A percentile compares a stretch with the other conserved stretches of the same genome.
Evolutionary conservation across 352 stramenopile genomes (phyloP).

Genomic region (Globisporangium recalcitrans): DNA sequence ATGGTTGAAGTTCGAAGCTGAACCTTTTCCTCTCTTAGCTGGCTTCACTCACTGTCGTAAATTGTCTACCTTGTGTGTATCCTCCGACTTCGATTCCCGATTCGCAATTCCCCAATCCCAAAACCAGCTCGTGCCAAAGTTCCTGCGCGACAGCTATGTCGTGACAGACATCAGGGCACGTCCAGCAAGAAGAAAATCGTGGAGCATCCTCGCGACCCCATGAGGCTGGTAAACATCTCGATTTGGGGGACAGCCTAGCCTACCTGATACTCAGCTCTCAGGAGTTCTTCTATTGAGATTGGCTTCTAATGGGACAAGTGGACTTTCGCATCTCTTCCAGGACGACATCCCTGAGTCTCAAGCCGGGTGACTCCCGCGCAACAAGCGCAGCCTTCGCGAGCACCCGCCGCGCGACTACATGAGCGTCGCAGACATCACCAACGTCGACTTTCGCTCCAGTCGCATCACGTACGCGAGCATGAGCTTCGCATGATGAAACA

Average conservation of each 20-base stretch:
- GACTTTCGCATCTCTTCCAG: conserved; percentile 15
- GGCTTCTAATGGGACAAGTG: neutral
- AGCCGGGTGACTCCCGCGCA: conserved; percentile 42
- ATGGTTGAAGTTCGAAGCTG: neutral
- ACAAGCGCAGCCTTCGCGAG: conserved; percentile 47
- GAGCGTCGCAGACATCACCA: conserved; percentile 60
- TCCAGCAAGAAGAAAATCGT: conserved; percentile 37
- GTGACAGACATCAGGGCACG: conserved; percentile 68
- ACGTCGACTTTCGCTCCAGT: conserved; percentile 64
- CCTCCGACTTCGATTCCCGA: too few relatives aligned
- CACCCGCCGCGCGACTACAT: conserved; percentile 59
- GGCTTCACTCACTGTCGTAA: neutral
- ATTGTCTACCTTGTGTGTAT: too few relatives aligned
- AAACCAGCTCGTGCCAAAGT: conserved; percentile 34
- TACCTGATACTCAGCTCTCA: too few relatives aligned
- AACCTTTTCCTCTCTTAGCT: neutral
- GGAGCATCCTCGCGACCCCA: conserved; percentile 37
- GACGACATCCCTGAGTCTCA: conserved; percentile 57
- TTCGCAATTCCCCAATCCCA: too few relatives aligned
- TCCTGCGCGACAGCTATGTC: conserved; percentile 72
- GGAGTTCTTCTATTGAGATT: too few relatives aligned
- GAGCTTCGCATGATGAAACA: too few relatives aligned
- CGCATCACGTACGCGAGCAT: conserved; percentile 59
- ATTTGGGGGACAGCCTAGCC: too few relatives aligned
- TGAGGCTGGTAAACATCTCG: conserved; percentile 36